Evolutionary conservation across 2,329 filamentous ascomycete species (phyloP), one percentile per base, ranked within the genome.

Genomic region (Stromatinia cepivora): DNA sequence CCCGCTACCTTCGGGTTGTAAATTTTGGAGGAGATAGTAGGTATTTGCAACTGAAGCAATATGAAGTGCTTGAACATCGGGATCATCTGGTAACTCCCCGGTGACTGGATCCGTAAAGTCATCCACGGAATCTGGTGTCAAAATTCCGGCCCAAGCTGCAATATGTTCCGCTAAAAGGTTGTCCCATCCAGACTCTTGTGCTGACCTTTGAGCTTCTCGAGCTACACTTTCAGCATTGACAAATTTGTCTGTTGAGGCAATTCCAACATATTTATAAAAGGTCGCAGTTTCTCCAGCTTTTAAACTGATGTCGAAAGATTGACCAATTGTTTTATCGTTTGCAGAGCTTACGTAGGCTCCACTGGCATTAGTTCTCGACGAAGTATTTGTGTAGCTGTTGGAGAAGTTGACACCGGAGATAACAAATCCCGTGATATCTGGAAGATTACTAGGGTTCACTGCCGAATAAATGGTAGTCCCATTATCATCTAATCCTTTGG

Each of bases 211-310:
- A 2, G 88, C 88, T 8, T 82, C 77, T 69, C 82, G 81, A 2
- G 90, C 90, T 1, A 83, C 81, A 28, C 77, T 74, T 69, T 85
- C 80, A 0, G 90, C 85, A 71, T 89, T 80, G 0, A 80, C 71
- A 75, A 92, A 92, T 0, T 88, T 89, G 77, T 92, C 90, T 0
- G 85, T 85, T 1, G 90, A 91, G 5, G 90, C 90, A 62, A 83
- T 85, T 39, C 90, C 90, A 22, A 92, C 83, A 72, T 85, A 92
- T 75, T 93, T 93, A 59, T 83, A 85, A 58, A 92, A 79, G 1
- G 82, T 85, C 4, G 86, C 81, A 0, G 83, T 83, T 72, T 85
- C 75, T 1, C 86, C 85, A 3, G 84, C 83, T 42, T 79, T 80
- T 9, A 92, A 80, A 1, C 78, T 80, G 39, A 90, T 81, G 13